Conservation (phyloP, 2,329 filamentous ascomycete genomes). For the Epichloe scottii region DNA sequence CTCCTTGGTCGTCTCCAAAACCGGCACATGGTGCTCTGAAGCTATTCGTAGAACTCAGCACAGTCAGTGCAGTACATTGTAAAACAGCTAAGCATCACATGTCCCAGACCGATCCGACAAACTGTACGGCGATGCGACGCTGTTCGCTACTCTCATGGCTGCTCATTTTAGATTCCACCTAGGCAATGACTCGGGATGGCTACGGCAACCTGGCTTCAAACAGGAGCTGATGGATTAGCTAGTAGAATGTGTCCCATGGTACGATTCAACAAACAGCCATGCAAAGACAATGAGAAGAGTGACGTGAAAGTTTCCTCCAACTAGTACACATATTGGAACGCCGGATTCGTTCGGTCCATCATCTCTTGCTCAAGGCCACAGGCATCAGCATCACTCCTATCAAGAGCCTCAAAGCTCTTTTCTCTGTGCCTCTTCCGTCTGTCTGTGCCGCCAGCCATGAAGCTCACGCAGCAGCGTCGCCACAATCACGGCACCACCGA, state of each 20-base stretch:
- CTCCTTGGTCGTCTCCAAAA: too few species aligned
- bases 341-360: slow-evolving; percentile 22
- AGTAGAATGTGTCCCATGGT: neutral
- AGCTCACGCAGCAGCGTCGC: too few species aligned
- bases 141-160: neutral
- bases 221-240: neutral
- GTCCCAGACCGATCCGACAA: too few species aligned
- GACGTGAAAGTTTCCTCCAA: neutral
- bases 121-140: neutral
- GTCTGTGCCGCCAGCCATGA: too few species aligned
- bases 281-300: too few species aligned
- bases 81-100: too few species aligned
- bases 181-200: neutral
- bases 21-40: too few species aligned
- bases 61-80: too few species aligned
- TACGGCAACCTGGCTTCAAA: neutral
- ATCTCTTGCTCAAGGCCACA: slow-evolving; percentile 13
- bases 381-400: slow-evolving; percentile 18
- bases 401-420: slow-evolving; percentile 15
- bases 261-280: neutral
- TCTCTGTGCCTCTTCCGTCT: slow-evolving; percentile 24
- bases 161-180: neutral
- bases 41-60: too few species aligned
- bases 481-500: too few species aligned
- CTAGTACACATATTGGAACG: slow-evolving; percentile 13